These are phyloP conservation scores for Amborella trichopoda DNA, from an alignment of 164 flowering plant genomes.

Conservation along the genomic window DNA sequence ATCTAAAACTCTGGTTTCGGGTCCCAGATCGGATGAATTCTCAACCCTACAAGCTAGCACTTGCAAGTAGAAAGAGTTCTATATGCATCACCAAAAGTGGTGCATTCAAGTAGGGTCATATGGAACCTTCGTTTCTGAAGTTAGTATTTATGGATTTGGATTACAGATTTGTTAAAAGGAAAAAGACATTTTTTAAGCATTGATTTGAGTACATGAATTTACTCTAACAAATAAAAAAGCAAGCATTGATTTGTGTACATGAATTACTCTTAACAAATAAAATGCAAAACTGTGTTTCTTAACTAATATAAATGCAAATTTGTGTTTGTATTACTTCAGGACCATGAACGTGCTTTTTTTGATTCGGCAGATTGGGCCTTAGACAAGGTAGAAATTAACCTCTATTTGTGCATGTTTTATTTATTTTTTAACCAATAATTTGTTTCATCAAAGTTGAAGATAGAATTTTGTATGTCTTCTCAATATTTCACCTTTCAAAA, in stretches of 20 bases:
- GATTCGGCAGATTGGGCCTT: constrained; percentile 94
- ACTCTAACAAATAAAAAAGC: neutral
- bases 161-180: constrained; percentile 25
- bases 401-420: neutral
- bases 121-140: no score
- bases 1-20: no score
- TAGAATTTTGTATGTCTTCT: neutral
- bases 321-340: constrained; percentile 1
- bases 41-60: no score
- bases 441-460: neutral
- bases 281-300: neutral
- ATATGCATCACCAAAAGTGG: no score
- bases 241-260: neutral
- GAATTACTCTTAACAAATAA: neutral
- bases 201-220: neutral
- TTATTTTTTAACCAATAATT: neutral
- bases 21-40: no score
- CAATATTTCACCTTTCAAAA: neutral
- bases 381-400: constrained; percentile 45
- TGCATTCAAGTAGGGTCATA: no score
- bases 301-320: no score
- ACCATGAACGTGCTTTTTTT: constrained; percentile 37
- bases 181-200: constrained; percentile 17
- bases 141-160: no score
- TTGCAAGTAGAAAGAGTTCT: no score